Evolutionary conservation across 495 filamentous ascomycete genomes (phyloP), one percentile per base, ranked within the genome.

Genomic region (Hypoxylon rickii): DNA sequence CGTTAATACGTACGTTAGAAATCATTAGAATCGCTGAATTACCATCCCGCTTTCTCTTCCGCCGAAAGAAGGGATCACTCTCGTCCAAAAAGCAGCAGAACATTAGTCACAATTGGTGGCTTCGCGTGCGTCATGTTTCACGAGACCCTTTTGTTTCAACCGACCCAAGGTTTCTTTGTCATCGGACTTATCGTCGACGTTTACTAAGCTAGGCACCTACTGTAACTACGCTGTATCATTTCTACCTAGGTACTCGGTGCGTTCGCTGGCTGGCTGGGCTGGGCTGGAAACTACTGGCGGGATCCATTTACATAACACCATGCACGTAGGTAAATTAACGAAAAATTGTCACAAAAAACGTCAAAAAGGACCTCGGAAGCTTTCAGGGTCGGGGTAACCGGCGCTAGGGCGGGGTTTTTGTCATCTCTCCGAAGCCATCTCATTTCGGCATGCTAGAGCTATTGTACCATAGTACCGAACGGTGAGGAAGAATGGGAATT

Each of bases 371-470:
- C 36, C 24, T 52, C 42, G 10, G 10, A 29, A 18, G 6, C n/a
- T 2, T 8, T 20, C 8, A 18, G 1, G 6, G n/a, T 17, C 22
- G 17, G 16, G 58, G 46, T 36, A 22, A 42, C 46, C 46, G 58
- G 58, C 20, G 38, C 58, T 56, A 55, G 41, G 44, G 54, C 51
- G 51, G 58, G 51, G 47, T 55, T 55, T 55, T 55, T 61, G 19
- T 55, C 39, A 34, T 55, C 31, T 39, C 34, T 51, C 57, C 57
- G 51, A 51, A 29, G 21, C 4, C 4, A 29, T 10, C 10, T 29
- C 24, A 4, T 29, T 29, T 29, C 24, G 10, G 24, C 10, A 29
- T 29, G 10, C 24, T 29, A 29, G 4, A 10, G 4, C 24, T 29
- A 29, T 29, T 29, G 24, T 29, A 29, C 10, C 10, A 29, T 29